Evolutionary conservation across 495 filamentous ascomycete species (phyloP), one percentile per base, ranked within the genome.

Genomic region (Cenococcum geophilum): DNA sequence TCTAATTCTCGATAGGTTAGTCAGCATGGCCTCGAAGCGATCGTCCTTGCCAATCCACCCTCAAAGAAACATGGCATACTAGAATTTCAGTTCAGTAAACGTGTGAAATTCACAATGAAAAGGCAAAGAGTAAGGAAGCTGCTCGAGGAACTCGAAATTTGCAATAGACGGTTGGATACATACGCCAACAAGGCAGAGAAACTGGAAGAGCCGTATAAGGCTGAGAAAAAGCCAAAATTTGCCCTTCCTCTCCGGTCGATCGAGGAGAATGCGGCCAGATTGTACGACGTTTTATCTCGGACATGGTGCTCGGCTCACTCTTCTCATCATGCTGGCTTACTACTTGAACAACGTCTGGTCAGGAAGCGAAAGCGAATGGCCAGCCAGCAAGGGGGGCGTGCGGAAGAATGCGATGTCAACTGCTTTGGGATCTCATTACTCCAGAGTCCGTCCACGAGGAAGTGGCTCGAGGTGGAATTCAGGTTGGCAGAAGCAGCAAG

Each of bases 121-220:
- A 34, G 21, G 14, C 32, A 40, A 18, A 56, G 37, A 25, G 54
- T 56, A n/a, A 35, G 21, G 34, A 12, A 35, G 37, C 34, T 35
- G 10, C 54, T 56, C 6, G 25, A 40, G 5, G 11, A 56, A 18
- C 37, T 56, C 16, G 36, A 56, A 40, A 10, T 4, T 14, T 56
- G 54, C 32, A 56, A n/a, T 20, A 8, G n/a, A 20, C 11, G 54
- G 54, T 16, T 56, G 4, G 54, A 56, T 40, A 40, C 12, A n/a
- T 56, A 36, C 8, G 21, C 54, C 11, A 21, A 56, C 23, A 56
- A 56, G 25, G 54, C 54, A 1, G 54, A 56, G 54, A 56, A 56
- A n/a, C 32, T 56, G n/a, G 54, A 56, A 40, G 54, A 56, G 40
- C 54, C 54, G 9, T 56, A 36, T 22, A 37, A 40, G 16, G 18